A percentile compares a stretch with the other conserved stretches of the same genome.
phyloP scores from a whole-genome alignment of 179 eudicot species.

The Corrigiola litoralis region DNA sequence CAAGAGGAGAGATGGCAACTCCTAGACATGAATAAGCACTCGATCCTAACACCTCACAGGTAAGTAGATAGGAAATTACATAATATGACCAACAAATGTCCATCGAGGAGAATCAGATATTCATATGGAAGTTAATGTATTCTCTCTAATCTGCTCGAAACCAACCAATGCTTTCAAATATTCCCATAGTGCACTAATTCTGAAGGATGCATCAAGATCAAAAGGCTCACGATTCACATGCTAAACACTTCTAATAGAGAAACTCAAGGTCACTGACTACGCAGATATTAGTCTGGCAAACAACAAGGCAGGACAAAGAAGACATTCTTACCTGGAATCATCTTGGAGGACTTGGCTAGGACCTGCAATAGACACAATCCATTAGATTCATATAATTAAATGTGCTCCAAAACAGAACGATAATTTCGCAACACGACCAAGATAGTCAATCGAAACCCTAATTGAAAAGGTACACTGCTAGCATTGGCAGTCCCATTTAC shows the following conservation, averaged over 20 bases:
- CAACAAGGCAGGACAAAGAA: background rate
- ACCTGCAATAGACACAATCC: conserved; percentile 44
- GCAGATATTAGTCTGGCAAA: background rate
- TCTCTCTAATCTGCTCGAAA: no score
- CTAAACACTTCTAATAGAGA: no score
- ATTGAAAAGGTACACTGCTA: background rate
- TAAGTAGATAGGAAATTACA: background rate
- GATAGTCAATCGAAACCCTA: background rate
- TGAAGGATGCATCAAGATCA: no score
- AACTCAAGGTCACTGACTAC: background rate
- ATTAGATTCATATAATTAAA: background rate
- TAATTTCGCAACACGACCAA: background rate
- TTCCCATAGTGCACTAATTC: no score
- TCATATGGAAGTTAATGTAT: no score
- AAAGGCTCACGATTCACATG: no score
- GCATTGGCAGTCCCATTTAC: background rate
- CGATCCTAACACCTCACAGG: background rate
- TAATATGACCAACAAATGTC: no score
- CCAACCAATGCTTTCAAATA: no score
- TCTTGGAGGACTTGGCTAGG: conserved; percentile 95
- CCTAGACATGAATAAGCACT: background rate
- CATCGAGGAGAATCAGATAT: no score
- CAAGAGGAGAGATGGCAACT: background rate
- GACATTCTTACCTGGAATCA: conserved; percentile 75
- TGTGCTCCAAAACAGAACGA: background rate